These are phyloP conservation scores for Pilobolus umbonatus DNA, from an alignment of 192 early-diverging fungal genomes.

Conservation along the genomic window DNA sequence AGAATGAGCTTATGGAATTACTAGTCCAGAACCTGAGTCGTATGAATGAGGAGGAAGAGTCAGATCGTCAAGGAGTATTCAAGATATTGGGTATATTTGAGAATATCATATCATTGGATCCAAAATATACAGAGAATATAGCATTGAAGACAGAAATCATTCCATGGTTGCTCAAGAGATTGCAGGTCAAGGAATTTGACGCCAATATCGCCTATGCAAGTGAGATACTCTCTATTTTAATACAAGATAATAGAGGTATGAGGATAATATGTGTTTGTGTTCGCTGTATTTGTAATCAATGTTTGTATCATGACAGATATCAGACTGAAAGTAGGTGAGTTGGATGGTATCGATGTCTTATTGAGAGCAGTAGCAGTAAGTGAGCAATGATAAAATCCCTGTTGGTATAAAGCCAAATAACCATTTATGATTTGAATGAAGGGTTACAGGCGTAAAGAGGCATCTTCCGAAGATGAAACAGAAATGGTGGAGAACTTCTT, in stretches of 20 bases:
- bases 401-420: too few species aligned
- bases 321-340: constrained; percentile 13
- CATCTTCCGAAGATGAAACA: constrained; percentile 76
- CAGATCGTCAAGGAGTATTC: constrained; percentile 84
- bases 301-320: constrained; percentile 15
- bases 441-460: constrained; percentile 64
- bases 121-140: constrained; percentile 56
- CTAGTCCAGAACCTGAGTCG: constrained; percentile 76
- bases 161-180: constrained; percentile 68
- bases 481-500: constrained; percentile 94
- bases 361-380: constrained; percentile 9
- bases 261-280: not conserved
- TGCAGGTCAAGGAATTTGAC: constrained; percentile 62
- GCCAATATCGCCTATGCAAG: constrained; percentile 84
- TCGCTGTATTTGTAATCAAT: not conserved
- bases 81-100: constrained; percentile 82
- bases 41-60: constrained; percentile 68
- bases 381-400: not conserved
- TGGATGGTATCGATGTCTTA: constrained; percentile 13
- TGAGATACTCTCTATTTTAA: constrained; percentile 80
- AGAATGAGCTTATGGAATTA: constrained; percentile 66
- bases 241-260: constrained; percentile 61
- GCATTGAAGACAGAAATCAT: constrained; percentile 62
- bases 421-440: constrained; percentile 13
- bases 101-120: constrained; percentile 77